Base-by-base conservation (phyloP, 495 filamentous ascomycete genomes). In the Trichocladium uniseriatum region DNA sequence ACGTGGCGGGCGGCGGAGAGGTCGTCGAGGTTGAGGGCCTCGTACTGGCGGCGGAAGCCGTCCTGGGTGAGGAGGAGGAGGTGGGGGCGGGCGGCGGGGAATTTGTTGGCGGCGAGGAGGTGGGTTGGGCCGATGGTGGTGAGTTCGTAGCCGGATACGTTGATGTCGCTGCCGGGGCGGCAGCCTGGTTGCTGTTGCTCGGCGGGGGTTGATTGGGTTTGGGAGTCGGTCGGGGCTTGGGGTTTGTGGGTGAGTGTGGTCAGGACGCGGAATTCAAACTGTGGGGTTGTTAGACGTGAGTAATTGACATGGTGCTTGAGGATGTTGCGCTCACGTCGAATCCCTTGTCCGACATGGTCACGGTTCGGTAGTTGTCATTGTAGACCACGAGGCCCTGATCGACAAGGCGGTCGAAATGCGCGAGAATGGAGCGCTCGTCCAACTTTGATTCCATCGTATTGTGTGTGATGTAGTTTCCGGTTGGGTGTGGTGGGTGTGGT, bases 41-140 rank as follows among this genome's bases (percentile, higher is more conserved):
- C 60, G 15, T 49, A 19, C 48, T 74, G 70, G 11, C 68, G 60
- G 3, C 64, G 52, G 37, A 58, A 62, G 13, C 68, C 67, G 49
- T 72, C 64, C 3, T 51, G 46, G 1, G 67, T 70, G 39, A 74
- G 60, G 6, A 72, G 45, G 13, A 74, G 54, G 5, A 66, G 45
- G 36, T 71, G 67, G 1, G 70, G 70, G 8, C 68, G 53, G 27
- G 64, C 63, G 16, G 69, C 59, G 7, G 58, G 62, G 48, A 68
- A 72, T 43, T 68, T 71, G 59, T 72, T 74, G 19, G 59, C 55
- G 3, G 60, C 58, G 14, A 73, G 56, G 27, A 65, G 37, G 27
- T 73, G 70, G 1, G 62, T 68, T 3, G 43, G 38, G 6, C 45
- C 44, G 18, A 60, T 18, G 9, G 36, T 29, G 5, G 41, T 34